Evolutionary conservation across 495 filamentous ascomycete species (phyloP).

Genomic region (Xylaria intraflava): DNA sequence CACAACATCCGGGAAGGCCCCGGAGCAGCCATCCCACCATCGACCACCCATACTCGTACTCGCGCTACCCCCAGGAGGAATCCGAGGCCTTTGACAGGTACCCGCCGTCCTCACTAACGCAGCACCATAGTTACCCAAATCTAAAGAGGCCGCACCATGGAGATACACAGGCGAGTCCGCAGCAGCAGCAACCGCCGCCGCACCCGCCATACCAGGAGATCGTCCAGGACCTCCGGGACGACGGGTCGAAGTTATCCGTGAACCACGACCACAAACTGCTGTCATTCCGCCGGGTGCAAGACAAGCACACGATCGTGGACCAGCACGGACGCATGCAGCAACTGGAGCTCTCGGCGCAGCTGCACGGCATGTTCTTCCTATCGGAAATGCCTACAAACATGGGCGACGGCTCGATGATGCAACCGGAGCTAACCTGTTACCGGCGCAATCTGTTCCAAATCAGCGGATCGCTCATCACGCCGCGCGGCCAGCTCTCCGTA

Average conservation of each 20-base stretch:
- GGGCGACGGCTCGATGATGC: conserved; percentile 56
- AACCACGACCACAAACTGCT: conserved; percentile 53
- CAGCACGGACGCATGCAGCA: conserved; percentile 48
- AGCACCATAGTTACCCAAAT: conserved; percentile 48
- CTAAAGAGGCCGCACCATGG: conserved; percentile 44
- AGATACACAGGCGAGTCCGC: conserved; percentile 30
- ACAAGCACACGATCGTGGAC: conserved; percentile 53
- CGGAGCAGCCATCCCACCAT: conserved; percentile 32
- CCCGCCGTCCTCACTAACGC: conserved; percentile 39
- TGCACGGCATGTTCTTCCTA: conserved; percentile 95
- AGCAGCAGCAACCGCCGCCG: conserved; percentile 7
- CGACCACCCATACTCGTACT: conserved; percentile 39
- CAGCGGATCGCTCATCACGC: conserved; percentile 75
- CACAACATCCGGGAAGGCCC: conserved; percentile 39
- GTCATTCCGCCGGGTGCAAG: conserved; percentile 45
- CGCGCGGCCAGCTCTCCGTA: conserved; percentile 63
- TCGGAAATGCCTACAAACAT: conserved; percentile 73
- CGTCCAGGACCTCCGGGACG: conserved; percentile 49
- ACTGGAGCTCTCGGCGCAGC: conserved; percentile 66
- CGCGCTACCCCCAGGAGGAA: conserved; percentile 37
- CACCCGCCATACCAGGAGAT: conserved; percentile 46
- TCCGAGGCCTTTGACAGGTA: conserved; percentile 42
- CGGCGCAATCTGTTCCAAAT: conserved; percentile 90
- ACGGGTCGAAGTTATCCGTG: conserved; percentile 44
- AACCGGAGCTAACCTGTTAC: conserved; percentile 85